phyloP scores from a whole-genome alignment of 2,329 filamentous ascomycete genomes.

The Bipolaris oryzae region DNA sequence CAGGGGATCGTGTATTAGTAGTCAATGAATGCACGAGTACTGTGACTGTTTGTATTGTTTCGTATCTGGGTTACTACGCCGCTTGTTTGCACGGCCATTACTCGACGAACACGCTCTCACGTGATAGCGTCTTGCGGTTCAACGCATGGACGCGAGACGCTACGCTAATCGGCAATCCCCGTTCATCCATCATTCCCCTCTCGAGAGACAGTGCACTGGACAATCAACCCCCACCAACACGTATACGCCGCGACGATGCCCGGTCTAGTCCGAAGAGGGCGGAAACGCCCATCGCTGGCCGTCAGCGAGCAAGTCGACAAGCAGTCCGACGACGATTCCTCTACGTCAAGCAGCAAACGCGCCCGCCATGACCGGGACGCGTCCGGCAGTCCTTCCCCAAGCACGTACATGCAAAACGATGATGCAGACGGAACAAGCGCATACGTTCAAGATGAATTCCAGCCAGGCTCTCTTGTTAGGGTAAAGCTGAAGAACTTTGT shows the following conservation, averaged over 20 bases:
- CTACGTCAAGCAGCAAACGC: slow-evolving; percentile 41
- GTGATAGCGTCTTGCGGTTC: slow-evolving; percentile 12
- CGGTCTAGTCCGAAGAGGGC: slow-evolving; percentile 26
- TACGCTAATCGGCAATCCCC: slow-evolving; percentile 9
- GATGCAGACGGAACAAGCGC: slow-evolving; percentile 3
- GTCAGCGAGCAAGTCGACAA: slow-evolving; percentile 32
- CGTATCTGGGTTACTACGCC: neutral
- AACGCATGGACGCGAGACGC: slow-evolving; percentile 7
- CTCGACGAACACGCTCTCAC: slow-evolving; percentile 21
- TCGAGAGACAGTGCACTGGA: neutral
- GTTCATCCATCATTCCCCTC: slow-evolving; percentile 1
- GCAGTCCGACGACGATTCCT: slow-evolving; percentile 29
- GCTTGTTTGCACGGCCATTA: neutral
- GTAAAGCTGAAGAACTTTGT: slow-evolving; percentile 90
- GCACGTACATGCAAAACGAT: slow-evolving; percentile 8
- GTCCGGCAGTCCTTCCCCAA: slow-evolving; percentile 23
- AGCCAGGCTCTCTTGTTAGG: slow-evolving; percentile 85
- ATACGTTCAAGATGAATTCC: slow-evolving; percentile 29
- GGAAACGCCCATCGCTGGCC: slow-evolving; percentile 31
- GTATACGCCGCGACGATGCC: slow-evolving; percentile 32
- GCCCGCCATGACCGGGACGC: slow-evolving; percentile 39
- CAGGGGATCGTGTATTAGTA: slow-evolving; percentile 25
- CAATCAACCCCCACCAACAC: neutral
- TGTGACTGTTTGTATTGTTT: neutral
- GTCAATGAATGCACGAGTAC: slow-evolving; percentile 1